Percentiles rank a stretch among this genome's conserved stretches.
Conservation (phyloP, 192 early-diverging fungal genomes). For the Dissophora globulifera region DNA sequence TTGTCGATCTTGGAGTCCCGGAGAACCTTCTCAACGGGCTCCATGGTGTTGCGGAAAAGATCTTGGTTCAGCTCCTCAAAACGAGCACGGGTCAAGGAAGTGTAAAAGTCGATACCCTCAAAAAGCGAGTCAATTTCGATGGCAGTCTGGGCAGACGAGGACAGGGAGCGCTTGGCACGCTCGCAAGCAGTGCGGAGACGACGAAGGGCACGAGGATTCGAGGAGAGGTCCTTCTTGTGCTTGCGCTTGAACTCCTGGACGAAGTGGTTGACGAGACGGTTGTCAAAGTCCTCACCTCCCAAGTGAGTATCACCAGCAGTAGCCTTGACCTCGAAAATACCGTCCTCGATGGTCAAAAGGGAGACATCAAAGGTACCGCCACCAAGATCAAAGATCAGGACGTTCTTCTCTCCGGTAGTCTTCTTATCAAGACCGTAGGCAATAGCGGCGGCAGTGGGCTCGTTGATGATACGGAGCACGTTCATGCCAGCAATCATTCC, state of each 20-base stretch:
- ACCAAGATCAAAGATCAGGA: slow-evolving; percentile 97
- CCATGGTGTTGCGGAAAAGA: slow-evolving; percentile 95
- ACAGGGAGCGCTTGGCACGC: slow-evolving; percentile 97
- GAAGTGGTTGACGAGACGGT: slow-evolving; percentile 97
- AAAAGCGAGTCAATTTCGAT: slow-evolving; percentile 98
- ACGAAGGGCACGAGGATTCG: slow-evolving; percentile 92
- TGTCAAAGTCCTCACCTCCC: slow-evolving; percentile 99
- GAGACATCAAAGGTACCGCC: slow-evolving; percentile 98
- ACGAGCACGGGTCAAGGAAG: slow-evolving; percentile 96
- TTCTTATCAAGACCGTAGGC: slow-evolving; percentile 91
- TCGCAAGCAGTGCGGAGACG: slow-evolving; percentile 97
- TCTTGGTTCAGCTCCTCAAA: slow-evolving; percentile 99
- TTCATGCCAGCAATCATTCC: slow-evolving; percentile 92
- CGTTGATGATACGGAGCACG: slow-evolving; percentile 98
- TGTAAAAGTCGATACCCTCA: slow-evolving; percentile 98
- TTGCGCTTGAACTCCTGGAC: slow-evolving; percentile 97
- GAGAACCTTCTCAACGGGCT: slow-evolving; percentile 97
- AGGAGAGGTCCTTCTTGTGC: slow-evolving; percentile 93
- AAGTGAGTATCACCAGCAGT: slow-evolving; percentile 98
- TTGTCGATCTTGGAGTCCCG: slow-evolving; percentile 97
- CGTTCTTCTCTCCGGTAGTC: slow-evolving; percentile 80
- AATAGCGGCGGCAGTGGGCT: slow-evolving; percentile 96
- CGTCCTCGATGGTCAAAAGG: slow-evolving; percentile 93
- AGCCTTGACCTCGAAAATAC: slow-evolving; percentile 98
- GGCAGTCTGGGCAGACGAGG: slow-evolving; percentile 91